These are phyloP conservation scores for Saccharum hybrid DNA, from an alignment of 202 grass and related monocot genomes.

Conservation along the genomic window DNA sequence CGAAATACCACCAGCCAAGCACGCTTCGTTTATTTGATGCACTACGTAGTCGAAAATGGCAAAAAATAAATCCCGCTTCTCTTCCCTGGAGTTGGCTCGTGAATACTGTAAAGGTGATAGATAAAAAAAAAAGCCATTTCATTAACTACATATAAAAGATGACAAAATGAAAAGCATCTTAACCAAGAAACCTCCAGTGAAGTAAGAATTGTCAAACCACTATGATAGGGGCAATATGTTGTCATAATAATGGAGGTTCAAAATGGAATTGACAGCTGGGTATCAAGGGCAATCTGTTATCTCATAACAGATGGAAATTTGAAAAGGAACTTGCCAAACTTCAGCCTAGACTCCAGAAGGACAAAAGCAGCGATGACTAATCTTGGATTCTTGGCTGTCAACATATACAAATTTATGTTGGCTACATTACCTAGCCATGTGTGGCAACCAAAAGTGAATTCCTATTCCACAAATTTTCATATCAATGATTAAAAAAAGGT, in stretches of 20 bases:
- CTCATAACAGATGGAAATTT: background rate
- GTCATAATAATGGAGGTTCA: conserved; percentile 24
- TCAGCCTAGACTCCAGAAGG: background rate
- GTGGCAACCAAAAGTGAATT: background rate
- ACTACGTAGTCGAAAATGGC: conserved; percentile 85
- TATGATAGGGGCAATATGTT: conserved; percentile 3
- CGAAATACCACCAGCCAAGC: conserved; percentile 69
- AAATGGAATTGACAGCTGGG: conserved; percentile 11
- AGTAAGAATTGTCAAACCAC: conserved; percentile 26
- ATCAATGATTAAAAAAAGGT: background rate
- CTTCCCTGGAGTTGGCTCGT: conserved; percentile 81
- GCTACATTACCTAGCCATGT: background rate
- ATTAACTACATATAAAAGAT: conserved; percentile 33
- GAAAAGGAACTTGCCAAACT: background rate
- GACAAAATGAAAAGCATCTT: background rate
- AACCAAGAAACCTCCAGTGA: conserved; percentile 19
- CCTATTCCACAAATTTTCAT: background rate
- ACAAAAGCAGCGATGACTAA: background rate
- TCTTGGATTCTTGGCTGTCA: conserved; percentile 4
- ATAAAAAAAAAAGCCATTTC: conserved; percentile 17
- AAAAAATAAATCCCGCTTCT: conserved; percentile 90
- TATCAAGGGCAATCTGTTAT: background rate
- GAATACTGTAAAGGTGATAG: conserved; percentile 74
- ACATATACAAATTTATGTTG: background rate
- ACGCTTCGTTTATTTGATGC: conserved; percentile 92